These are phyloP conservation scores for Penicillium desertorum DNA, from an alignment of 495 filamentous ascomycete species.

Conservation along the genomic window DNA sequence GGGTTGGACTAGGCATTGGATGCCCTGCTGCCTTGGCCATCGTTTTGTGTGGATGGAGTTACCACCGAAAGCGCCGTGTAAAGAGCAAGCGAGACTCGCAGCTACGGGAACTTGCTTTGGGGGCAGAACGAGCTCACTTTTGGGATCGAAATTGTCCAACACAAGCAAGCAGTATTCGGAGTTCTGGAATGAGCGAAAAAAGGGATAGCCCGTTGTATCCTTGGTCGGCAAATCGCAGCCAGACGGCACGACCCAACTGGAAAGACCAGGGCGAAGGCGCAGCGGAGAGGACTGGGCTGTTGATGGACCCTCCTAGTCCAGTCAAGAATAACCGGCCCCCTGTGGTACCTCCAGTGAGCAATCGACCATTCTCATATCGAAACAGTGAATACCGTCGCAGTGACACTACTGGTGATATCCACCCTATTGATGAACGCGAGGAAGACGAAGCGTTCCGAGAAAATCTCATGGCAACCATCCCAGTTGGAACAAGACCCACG, in stretches of 20 bases:
- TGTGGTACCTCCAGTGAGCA: slow-evolving; percentile 12
- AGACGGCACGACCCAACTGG: slow-evolving; percentile 26
- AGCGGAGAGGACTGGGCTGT: slow-evolving; percentile 55
- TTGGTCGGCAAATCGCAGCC: slow-evolving; percentile 40
- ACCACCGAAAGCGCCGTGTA: slow-evolving; percentile 50
- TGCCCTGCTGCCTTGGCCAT: slow-evolving; percentile 53
- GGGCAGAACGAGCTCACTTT: slow-evolving; percentile 48
- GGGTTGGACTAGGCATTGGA: slow-evolving; percentile 72
- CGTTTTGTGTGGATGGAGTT: slow-evolving; percentile 56
- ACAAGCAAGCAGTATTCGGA: slow-evolving; percentile 40
- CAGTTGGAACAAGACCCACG: slow-evolving; percentile 6
- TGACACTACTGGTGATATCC: slow-evolving; percentile 53
- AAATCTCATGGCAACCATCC: slow-evolving; percentile 28
- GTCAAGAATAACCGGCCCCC: slow-evolving; percentile 43
- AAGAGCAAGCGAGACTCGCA: slow-evolving; percentile 52
- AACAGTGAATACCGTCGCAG: slow-evolving; percentile 50
- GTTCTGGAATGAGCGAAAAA: slow-evolving; percentile 32
- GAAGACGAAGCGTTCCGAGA: slow-evolving; percentile 53
- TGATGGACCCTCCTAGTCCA: slow-evolving; percentile 56
- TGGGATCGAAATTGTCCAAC: slow-evolving; percentile 38
- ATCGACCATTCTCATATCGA: slow-evolving; percentile 25
- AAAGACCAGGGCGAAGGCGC: slow-evolving; percentile 32
- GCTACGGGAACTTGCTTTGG: slow-evolving; percentile 52
- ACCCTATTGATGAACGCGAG: slow-evolving; percentile 71
- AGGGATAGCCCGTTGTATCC: slow-evolving; percentile 31